These are phyloP conservation scores for Irpex sp. DNA, from an alignment of 1,284 basidiomycete species.

Conservation along the genomic window DNA sequence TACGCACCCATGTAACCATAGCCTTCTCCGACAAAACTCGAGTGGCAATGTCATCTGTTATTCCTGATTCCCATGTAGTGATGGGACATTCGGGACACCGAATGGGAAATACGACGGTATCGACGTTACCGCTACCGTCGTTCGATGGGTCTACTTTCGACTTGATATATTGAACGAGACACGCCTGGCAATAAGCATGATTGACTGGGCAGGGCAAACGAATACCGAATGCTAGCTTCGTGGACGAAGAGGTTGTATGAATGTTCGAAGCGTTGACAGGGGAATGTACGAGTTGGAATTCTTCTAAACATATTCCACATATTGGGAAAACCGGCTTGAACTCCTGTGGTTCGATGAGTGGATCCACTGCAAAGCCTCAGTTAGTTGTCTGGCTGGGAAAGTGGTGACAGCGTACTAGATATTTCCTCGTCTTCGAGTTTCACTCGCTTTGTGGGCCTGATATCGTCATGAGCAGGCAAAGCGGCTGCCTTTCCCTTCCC, in stretches of 20 bases:
- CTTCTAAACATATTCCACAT: slow-evolving; percentile 40
- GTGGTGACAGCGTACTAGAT: not conserved
- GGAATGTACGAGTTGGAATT: slow-evolving; percentile 33
- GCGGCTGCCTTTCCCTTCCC: slow-evolving; percentile 25
- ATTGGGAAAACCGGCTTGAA: slow-evolving; percentile 2
- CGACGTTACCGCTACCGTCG: slow-evolving; percentile 24
- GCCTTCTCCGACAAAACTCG: slow-evolving; percentile 30
- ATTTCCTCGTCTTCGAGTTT: not conserved
- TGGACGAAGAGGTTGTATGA: slow-evolving; percentile 30
- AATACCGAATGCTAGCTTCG: slow-evolving; percentile 33
- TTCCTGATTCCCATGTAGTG: slow-evolving; percentile 31
- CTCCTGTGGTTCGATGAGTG: slow-evolving; percentile 1
- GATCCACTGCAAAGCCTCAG: not conserved
- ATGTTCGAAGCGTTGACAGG: slow-evolving; percentile 31
- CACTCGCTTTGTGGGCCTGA: not conserved
- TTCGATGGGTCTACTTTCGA: slow-evolving; percentile 35
- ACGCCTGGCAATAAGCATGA: slow-evolving; percentile 36
- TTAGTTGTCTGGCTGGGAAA: not conserved
- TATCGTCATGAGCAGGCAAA: not conserved
- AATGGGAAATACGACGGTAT: slow-evolving; percentile 35
- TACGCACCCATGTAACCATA: slow-evolving; percentile 35
- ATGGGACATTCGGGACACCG: slow-evolving; percentile 37
- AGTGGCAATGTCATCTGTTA: slow-evolving; percentile 33
- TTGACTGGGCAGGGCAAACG: slow-evolving; percentile 32
- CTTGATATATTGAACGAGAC: slow-evolving; percentile 33